Evolutionary conservation across 225 moss, liverwort and hornwort species (phyloP), one percentile per base, ranked within the genome.

Genomic region (Bryoerythrophyllum caledonicum): DNA sequence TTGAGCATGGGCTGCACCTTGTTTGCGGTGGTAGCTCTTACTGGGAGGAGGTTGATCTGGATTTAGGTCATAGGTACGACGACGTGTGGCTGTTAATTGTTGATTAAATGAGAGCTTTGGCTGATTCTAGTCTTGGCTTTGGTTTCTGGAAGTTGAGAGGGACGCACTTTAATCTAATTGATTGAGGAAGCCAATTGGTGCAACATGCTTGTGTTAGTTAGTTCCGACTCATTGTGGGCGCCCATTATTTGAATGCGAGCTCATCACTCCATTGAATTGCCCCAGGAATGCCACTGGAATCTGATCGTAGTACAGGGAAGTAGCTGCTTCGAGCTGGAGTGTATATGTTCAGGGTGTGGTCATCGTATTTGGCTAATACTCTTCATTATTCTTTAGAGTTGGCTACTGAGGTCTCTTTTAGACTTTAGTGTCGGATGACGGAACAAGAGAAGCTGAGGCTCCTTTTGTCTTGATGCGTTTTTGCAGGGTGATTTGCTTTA

Each of bases 71-170:
- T 24, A 57, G 38, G 37, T 40, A 55, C 53, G 32, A 52, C 52
- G 30, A 21, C 17, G n/a, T n/a, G n/a, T 27, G 46, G 26, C 26
- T n/a, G 30, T 32, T 23, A 6, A 14, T 35, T 70, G 53, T 10
- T 11, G 23, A 53, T n/a, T 1, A 8, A 49, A 6, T 34, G 2
- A 55, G 14, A 21, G 24, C n/a, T 38, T 67, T 15, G 48, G 25
- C 48, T 28, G 27, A 16, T 19, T 28, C 48, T 46, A 24, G 16
- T 6, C 28, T 53, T 30, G 17, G 27, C 12, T 49, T 5, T 15
- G 70, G 7, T 70, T 56, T 70, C 14, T 11, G 28, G 48, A 67
- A 49, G 67, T 67, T 15, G 15, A 20, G 67, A n/a, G 68, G 52
- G 32, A 30, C 30, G 30, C 51, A 20, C 52, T 67, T 67, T 30